Base-by-base conservation (phyloP, 2,329 filamentous ascomycete species). In the Alternaria conjuncta region DNA sequence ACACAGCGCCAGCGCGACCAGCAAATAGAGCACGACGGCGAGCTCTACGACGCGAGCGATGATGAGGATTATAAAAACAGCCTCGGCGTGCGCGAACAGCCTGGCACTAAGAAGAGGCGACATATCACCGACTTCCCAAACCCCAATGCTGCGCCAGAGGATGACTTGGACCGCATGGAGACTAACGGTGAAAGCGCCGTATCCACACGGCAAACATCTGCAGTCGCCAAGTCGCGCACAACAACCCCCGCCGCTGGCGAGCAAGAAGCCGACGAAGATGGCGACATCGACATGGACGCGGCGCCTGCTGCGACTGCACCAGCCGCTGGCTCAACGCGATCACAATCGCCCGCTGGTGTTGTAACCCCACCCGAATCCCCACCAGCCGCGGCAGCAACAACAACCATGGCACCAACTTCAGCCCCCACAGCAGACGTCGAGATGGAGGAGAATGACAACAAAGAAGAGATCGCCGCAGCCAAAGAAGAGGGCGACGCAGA, bases 1-100 rank as follows among this genome's bases (percentile, higher is more conserved):
- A 96, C 93, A 0, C 88, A 96, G 78, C 90, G 92, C 36, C 88
- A 90, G 67, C 94, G 92, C 85, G 95, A 98, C 67, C 90, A 94
- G 79, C 89, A 87, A 53, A 86, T 93, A 25, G 87, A 89, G 57
- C 88, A 92, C 61, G 88, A 92, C 8, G 92, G 92, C 71, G 95
- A 97, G 76, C 88, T 94, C 30, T 76, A 78, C 46, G 78, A 81
- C n/a, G 92, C 94, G 63, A 92, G 96, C 46, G 96, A 92, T 67
- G 93, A 97, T 63, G 95, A 98, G 72, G 93, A 97, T 11, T 88
- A 93, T 80, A 87, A 87, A 45, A 84, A 84, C 45, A 86, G 87
- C 41, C 93, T 96, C 69, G 95, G 94, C 15, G 86, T 94, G 44
- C 89, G 87, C 55, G 79, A 80, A 50, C 87, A 89, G 69, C 83